phyloP scores from a whole-genome alignment of 176 grass and related monocot species.

The Phyllostachys edulis region DNA sequence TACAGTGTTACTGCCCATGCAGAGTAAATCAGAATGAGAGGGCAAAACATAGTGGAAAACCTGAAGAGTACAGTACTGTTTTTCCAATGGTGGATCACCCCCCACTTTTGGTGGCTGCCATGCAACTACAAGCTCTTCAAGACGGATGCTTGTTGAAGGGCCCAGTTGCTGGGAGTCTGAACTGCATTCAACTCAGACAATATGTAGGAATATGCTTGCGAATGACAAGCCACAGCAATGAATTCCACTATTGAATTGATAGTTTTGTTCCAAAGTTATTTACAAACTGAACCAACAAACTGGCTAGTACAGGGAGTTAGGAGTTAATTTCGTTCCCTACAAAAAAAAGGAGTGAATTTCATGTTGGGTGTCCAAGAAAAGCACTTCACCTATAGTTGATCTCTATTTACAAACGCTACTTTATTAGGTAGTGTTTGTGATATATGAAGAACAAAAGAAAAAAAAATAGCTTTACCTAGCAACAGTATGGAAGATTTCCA shows the following conservation, averaged over 20 bases:
- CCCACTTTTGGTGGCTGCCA: conserved; percentile 19
- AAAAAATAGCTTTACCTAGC: conserved; percentile 48
- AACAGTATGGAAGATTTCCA: conserved; percentile 64
- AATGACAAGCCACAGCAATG: not conserved
- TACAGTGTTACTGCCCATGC: not conserved
- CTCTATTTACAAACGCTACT: not conserved
- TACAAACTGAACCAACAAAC: not conserved
- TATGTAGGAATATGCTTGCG: not conserved
- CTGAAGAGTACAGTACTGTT: conserved; percentile 7
- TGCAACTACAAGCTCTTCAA: not conserved
- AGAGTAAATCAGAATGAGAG: conserved; percentile 5
- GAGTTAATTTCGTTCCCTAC: not conserved
- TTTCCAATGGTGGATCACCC: conserved; percentile 4
- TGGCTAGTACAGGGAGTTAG: not conserved
- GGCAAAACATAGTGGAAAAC: conserved; percentile 22
- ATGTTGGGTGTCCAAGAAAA: not conserved
- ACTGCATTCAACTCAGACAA: conserved; percentile 18
- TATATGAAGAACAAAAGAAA: not conserved
- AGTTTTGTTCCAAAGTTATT: not conserved
- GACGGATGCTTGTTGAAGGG: conserved; percentile 16
- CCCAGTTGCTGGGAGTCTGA: not conserved
- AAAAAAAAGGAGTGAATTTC: not conserved
- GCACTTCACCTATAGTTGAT: not conserved
- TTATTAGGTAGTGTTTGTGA: not conserved
- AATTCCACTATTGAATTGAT: not conserved